These are phyloP conservation scores for Cyclocybe cylindracea DNA, from an alignment of 768 basidiomycete genomes.

Conservation along the genomic window DNA sequence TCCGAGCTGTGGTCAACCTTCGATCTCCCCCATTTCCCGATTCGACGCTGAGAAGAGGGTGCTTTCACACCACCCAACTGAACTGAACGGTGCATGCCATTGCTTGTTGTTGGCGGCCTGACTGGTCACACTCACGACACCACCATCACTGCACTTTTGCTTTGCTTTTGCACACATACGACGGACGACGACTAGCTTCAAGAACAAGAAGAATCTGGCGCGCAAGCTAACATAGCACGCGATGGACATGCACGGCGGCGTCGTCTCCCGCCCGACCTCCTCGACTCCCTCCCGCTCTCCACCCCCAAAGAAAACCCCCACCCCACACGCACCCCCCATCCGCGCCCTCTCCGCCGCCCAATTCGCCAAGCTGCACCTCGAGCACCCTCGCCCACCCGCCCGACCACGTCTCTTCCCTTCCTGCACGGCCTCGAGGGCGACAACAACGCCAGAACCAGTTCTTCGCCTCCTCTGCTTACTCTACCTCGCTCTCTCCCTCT, in stretches of 20 bases:
- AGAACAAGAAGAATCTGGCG: no score
- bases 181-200: no score
- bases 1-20: no score
- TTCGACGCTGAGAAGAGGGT: neutral
- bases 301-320: slow-evolving; percentile 2
- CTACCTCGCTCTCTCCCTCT: slow-evolving; percentile 7
- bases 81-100: no score
- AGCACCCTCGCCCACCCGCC: slow-evolving; percentile 71
- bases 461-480: slow-evolving; percentile 50
- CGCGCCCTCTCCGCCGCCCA: slow-evolving; percentile 37
- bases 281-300: slow-evolving; percentile 21
- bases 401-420: slow-evolving; percentile 84
- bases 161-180: neutral
- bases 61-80: no score
- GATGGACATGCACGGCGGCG: slow-evolving; percentile 20
- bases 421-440: slow-evolving; percentile 84
- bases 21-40: no score
- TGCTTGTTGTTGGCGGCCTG: no score
- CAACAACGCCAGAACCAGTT: slow-evolving; percentile 81
- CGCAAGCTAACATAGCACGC: neutral
- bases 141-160: neutral
- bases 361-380: slow-evolving; percentile 63
- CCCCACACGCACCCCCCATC: slow-evolving; percentile 16
- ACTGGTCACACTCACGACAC: neutral
- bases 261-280: slow-evolving; percentile 22